phyloP scores from a whole-genome alignment of 2,329 filamentous ascomycete genomes.

The Neocatenulostroma microsporum region DNA sequence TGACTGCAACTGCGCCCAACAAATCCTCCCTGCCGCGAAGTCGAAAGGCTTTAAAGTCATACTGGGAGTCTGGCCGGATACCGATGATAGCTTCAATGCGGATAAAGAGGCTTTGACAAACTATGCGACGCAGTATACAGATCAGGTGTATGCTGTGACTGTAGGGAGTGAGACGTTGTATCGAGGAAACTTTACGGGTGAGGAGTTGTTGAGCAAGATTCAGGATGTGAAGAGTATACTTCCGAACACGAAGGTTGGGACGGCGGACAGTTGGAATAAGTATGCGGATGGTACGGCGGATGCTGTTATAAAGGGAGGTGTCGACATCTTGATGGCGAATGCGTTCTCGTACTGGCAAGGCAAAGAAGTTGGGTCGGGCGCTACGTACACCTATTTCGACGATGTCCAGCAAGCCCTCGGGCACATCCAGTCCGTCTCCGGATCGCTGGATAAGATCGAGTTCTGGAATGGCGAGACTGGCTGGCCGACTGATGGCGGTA shows the following conservation, averaged over 20 bases:
- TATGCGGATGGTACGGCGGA: constrained; percentile 61
- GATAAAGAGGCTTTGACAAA: constrained; percentile 53
- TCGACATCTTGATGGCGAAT: constrained; percentile 58
- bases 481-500: constrained; percentile 57
- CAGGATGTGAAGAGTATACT: constrained; percentile 51
- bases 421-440: constrained; percentile 54
- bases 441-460: constrained; percentile 48
- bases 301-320: constrained; percentile 51
- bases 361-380: constrained; percentile 45
- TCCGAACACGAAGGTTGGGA: constrained; percentile 51
- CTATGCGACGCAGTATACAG: constrained; percentile 44
- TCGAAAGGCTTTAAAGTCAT: constrained; percentile 58
- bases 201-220: constrained; percentile 54
- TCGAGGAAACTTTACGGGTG: constrained; percentile 57
- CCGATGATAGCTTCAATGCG: constrained; percentile 51
- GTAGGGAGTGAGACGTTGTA: constrained; percentile 66
- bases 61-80: constrained; percentile 63
- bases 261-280: constrained; percentile 68
- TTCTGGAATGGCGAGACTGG: constrained; percentile 63
- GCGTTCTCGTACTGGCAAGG: constrained; percentile 69
- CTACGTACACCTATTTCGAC: constrained; percentile 56
- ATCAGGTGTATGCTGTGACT: constrained; percentile 59
- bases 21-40: constrained; percentile 59
- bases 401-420: constrained; percentile 57
- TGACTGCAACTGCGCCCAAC: constrained; percentile 57